phyloP scores from a whole-genome alignment of 2,329 filamentous ascomycete genomes.

The Alternaria ethzedia region DNA sequence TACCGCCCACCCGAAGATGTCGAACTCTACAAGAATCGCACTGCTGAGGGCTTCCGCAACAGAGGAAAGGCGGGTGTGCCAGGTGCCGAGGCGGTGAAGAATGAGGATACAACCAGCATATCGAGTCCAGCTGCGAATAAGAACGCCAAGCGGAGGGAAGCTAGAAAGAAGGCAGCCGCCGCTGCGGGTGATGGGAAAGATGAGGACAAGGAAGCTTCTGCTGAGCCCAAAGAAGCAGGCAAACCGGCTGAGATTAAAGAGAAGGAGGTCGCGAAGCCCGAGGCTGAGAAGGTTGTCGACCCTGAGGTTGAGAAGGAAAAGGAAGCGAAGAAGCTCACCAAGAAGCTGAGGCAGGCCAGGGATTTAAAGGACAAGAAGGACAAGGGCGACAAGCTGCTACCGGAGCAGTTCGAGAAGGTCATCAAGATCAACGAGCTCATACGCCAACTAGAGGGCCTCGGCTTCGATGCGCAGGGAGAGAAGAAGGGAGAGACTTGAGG shows the following conservation, averaged over 20 bases:
- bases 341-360: constrained; percentile 92
- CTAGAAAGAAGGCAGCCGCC: constrained; percentile 62
- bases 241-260: constrained; percentile 34
- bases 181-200: constrained; percentile 56
- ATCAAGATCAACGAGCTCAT: constrained; percentile 96
- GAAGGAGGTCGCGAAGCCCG: constrained; percentile 24
- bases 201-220: constrained; percentile 53
- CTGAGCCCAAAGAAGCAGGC: constrained; percentile 17
- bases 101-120: constrained; percentile 54
- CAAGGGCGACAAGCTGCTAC: constrained; percentile 79
- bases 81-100: constrained; percentile 67
- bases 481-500: constrained; percentile 53
- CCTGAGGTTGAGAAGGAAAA: constrained; percentile 84
- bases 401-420: constrained; percentile 96
- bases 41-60: constrained; percentile 82
- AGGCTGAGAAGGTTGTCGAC: constrained; percentile 54
- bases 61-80: constrained; percentile 74
- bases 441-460: constrained; percentile 82
- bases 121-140: constrained; percentile 69
- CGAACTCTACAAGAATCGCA: constrained; percentile 93
- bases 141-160: constrained; percentile 81
- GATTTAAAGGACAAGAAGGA: constrained; percentile 93
- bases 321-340: constrained; percentile 87
- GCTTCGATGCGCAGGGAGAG: constrained; percentile 81
- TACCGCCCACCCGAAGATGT: constrained; percentile 95